Conservation (phyloP, 73 alveolate genomes). For the Paramecium sonneborni region DNA sequence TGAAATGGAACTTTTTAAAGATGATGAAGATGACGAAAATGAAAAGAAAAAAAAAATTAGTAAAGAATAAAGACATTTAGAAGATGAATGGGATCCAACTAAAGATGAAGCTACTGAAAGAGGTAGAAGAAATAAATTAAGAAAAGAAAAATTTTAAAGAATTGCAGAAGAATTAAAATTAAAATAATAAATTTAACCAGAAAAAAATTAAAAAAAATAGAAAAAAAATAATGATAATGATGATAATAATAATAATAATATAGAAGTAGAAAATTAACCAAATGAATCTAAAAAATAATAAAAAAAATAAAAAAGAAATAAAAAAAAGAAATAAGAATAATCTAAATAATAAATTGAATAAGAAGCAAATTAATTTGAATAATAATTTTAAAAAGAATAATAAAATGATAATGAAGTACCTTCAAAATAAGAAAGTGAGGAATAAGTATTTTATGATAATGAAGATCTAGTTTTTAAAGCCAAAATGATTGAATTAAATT, state of each 20-base stretch:
- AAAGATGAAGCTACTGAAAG: conserved; percentile 31
- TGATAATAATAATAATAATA: not conserved
- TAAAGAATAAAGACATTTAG: conserved; percentile 23
- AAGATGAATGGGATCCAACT: conserved; percentile 56
- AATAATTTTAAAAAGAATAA: not conserved
- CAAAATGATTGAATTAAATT: not conserved
- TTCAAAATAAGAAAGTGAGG: not conserved
- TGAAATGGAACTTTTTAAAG: not conserved
- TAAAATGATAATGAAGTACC: not conserved
- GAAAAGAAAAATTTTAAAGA: conserved; percentile 15
- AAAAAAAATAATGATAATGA: not conserved
- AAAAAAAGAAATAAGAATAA: not conserved
- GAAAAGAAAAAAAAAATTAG: not conserved
- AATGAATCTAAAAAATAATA: not conserved
- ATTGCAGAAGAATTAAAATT: not conserved
- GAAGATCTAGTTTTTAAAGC: not conserved
- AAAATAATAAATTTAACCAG: not conserved
- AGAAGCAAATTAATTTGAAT: conserved; percentile 3
- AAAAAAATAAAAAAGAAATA: not conserved
- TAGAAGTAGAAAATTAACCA: not conserved
- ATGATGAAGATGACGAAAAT: not conserved
- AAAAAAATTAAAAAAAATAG: not conserved
- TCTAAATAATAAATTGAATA: not conserved
- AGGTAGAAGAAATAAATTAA: not conserved
- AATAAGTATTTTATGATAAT: not conserved